Base-by-base conservation (phyloP, 2,329 filamentous ascomycete genomes). In the Metarhizium album region DNA sequence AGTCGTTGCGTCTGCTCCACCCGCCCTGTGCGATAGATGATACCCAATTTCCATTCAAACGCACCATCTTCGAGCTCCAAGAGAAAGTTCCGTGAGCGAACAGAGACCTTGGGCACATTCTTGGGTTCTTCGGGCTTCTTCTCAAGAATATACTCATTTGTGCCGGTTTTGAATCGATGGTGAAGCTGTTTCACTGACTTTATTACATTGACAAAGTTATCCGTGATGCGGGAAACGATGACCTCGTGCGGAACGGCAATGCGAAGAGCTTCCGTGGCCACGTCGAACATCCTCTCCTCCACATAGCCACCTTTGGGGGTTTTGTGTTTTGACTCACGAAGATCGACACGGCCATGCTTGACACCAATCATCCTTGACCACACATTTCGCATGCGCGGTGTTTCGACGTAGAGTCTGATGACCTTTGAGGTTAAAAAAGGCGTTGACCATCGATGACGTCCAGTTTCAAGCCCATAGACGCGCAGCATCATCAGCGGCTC, bases 41-140 rank as follows among this genome's bases (percentile, higher is more conserved):
- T 83, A 16, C 90, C 89, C 9, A 98, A 74, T 64, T 96, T 97
- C 87, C 90, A 98, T 65, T 98, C 93, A 61, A 98, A 98, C 0
- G 88, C 85, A 47, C 93, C 91, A 64, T 98, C 93, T 68, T 98
- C 93, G 35, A 98, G 75, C 62, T 97, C 91, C 53, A 98, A 91
- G 2, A 95, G 70, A 23, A 98, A 74, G 4, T 86, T 87, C 59
- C 87, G 86, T 50, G 85, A 86, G 48, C 90, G 82, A 9, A 98
- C 58, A 0, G 90, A 91, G 22, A 98, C 74, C 62, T 87, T 91
- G 1, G 93, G 93, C 0, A 98, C 83, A 45, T 80, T 74, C 64
- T 94, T 97, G 0, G 94, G 89, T 0, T 78, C 84, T 66, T 95
- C 89, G 0, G 93, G 89, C 9, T 79, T 78, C 67, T 95, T 96